Base-by-base conservation (phyloP, 179 eudicot species). In the Beta macrorhiza region DNA sequence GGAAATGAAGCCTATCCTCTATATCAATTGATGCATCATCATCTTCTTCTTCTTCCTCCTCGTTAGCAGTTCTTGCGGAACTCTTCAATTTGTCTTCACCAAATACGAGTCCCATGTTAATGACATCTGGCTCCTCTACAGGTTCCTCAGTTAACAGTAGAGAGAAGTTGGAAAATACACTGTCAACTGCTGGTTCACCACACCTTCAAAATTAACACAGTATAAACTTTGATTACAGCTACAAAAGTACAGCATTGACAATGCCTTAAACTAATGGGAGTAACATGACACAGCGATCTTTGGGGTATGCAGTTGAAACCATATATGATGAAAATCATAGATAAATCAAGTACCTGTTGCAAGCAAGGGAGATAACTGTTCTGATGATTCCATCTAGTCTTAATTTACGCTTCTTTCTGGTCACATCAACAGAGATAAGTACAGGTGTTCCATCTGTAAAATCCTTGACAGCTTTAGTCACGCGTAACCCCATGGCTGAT, bases 321-420 rank as follows among this genome's bases (percentile, higher is more conserved):
- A 52, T 15, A 25, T 22, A 80, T 58, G 53, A 63, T 13, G 5
- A 70, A 63, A 56, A 71, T 0, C 9, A 49, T 20, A 57, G 51
- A 77, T 74, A 73, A 86, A 72, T 68, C 65, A 74, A 73, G 49
- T 89, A 96, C 99, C 98, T 94, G 59, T 91, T 84, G 82, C 99
- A 96, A 37, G 83, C 75, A 59, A 96, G 99, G 74, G 89, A 80
- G 78, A 96, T 80, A 65, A 96, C 98, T 13, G 98, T 92, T 74
- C 92, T 87, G 47, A 94, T 85, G 81, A 96, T 91, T 65, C 99
- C 98, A 76, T 96, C 98, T n/a, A 94, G 93, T 81, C 98, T 89
- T 83, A 92, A 79, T 79, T 83, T 91, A 58, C 79, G 78, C 84
- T 87, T 94, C 86, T 85, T 94, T 85, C 94, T 87, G 25, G 92